Percentiles rank a stretch among this genome's conserved stretches.
Conservation (phyloP, 345 rosid genomes). For the Alliaria petiolata region DNA sequence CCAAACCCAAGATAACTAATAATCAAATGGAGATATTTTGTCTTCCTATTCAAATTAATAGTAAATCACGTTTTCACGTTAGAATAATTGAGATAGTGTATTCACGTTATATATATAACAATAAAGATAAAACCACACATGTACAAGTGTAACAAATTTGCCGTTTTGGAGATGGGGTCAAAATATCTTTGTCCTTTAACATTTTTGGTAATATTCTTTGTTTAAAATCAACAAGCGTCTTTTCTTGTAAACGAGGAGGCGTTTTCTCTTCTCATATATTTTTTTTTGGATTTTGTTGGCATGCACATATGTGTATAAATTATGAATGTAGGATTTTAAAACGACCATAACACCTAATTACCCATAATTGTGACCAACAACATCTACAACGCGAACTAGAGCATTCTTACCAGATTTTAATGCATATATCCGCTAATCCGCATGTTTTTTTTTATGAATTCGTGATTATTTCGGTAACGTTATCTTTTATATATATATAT, state of each 20-base stretch:
- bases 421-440: not conserved
- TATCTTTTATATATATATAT: too few species aligned
- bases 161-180: slow-evolving; percentile 15
- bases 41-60: not conserved
- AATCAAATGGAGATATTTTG: slow-evolving; percentile 3
- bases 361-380: slow-evolving; percentile 25
- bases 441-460: not conserved
- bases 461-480: not conserved
- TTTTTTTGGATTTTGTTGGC: not conserved
- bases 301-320: not conserved
- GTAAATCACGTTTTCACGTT: slow-evolving; percentile 21
- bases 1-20: not conserved
- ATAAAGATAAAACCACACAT: not conserved
- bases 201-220: not conserved
- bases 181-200: not conserved
- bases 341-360: slow-evolving; percentile 6
- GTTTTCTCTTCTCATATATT: not conserved
- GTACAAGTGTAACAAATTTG: not conserved
- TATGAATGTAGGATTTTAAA: not conserved
- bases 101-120: not conserved
- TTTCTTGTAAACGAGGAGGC: slow-evolving; percentile 25
- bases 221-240: not conserved
- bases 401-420: not conserved
- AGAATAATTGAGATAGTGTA: not conserved
- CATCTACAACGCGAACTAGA: not conserved